Evolutionary conservation across 1,139 yeast species (phyloP).

Genomic region (Hyphopichia wangnamkhiaoensis): DNA sequence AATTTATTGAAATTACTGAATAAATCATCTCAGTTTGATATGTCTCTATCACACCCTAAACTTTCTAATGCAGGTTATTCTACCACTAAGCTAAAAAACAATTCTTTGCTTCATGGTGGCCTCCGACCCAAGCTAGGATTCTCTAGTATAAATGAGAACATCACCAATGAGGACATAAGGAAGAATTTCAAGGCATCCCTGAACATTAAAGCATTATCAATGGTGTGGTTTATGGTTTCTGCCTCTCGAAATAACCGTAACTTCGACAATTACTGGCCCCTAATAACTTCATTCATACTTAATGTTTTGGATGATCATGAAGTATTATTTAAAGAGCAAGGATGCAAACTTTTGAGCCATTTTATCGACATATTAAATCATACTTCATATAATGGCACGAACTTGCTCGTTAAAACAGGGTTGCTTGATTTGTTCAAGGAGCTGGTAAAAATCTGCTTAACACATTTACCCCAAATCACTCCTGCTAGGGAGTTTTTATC

Average conservation of each 20-base stretch:
- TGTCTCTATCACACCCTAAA: constrained; percentile 8
- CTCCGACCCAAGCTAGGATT: constrained; percentile 31
- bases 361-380: constrained; percentile 16
- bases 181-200: constrained; percentile 33
- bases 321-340: constrained; percentile 42
- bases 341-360: constrained; percentile 33
- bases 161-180: constrained; percentile 24
- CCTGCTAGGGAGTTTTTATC: constrained; percentile 25
- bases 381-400: background rate
- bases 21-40: background rate
- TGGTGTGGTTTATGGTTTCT: constrained; percentile 31
- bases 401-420: constrained; percentile 36
- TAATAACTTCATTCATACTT: constrained; percentile 49
- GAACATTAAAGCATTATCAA: constrained; percentile 23
- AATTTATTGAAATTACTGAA: constrained; percentile 6
- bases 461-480: constrained; percentile 50
- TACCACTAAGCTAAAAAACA: background rate
- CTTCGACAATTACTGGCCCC: constrained; percentile 37
- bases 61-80: constrained; percentile 9
- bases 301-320: constrained; percentile 55
- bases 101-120: constrained; percentile 18
- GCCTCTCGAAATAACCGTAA: constrained; percentile 14
- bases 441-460: constrained; percentile 37
- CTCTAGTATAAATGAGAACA: constrained; percentile 19
- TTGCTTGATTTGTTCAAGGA: constrained; percentile 43